Evolutionary conservation across 1,139 yeast species (phyloP).

Genomic region (Zhuliangozyma parablackwelliae): DNA sequence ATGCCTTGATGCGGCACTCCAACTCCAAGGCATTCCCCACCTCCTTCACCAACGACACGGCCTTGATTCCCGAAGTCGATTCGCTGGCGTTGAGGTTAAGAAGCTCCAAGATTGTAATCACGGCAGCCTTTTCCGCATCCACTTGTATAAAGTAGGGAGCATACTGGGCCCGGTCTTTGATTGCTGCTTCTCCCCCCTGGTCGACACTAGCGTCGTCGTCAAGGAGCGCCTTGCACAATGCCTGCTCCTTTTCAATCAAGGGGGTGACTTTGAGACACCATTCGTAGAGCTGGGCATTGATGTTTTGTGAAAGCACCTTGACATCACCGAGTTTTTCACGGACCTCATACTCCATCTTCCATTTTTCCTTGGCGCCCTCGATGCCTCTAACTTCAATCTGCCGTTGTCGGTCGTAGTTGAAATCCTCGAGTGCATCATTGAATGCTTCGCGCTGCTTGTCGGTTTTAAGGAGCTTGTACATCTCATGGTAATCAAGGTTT

Average conservation of each 20-base stretch:
- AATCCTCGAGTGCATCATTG: conserved; percentile 59
- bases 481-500: conserved; percentile 53
- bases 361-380: conserved; percentile 81
- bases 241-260: conserved; percentile 60
- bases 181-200: conserved; percentile 16
- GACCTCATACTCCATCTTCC: conserved; percentile 81
- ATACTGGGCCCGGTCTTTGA: conserved; percentile 54
- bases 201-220: conserved; percentile 1
- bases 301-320: conserved; percentile 45
- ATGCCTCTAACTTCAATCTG: conserved; percentile 73
- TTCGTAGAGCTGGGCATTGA: conserved; percentile 73
- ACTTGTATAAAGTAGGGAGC: conserved; percentile 77
- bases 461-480: conserved; percentile 48
- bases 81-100: conserved; percentile 71
- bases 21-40: conserved; percentile 84
- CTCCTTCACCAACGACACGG: conserved; percentile 47
- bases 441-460: conserved; percentile 54
- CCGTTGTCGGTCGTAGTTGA: conserved; percentile 73
- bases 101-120: conserved; percentile 78
- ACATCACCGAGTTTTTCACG: conserved; percentile 61
- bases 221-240: conserved; percentile 39
- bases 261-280: conserved; percentile 76
- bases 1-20: conserved; percentile 70
- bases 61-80: conserved; percentile 86
- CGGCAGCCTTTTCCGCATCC: conserved; percentile 76